Conservation (phyloP, 352 stramenopile species). For the Elongisporangium prolatum region DNA sequence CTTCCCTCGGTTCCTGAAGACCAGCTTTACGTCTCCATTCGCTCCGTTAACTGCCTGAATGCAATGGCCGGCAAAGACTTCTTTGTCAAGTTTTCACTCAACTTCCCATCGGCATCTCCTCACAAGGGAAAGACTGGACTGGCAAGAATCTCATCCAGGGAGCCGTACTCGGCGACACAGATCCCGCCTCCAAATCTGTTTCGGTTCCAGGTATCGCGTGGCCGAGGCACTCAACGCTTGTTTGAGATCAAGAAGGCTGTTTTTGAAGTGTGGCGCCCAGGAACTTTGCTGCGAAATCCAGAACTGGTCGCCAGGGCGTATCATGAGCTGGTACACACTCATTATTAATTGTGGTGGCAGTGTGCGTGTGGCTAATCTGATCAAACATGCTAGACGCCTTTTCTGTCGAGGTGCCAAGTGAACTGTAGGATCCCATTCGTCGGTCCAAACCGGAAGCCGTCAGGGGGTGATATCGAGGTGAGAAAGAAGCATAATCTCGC, state of each 20-base stretch:
- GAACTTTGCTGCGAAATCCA: constrained; percentile 55
- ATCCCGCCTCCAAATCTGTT: constrained; percentile 24
- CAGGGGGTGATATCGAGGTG: constrained; percentile 65
- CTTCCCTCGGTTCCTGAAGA: constrained; percentile 39
- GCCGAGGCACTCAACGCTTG: constrained; percentile 60
- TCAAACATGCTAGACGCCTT: constrained; percentile 37
- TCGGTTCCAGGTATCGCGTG: constrained; percentile 48
- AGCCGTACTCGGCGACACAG: constrained; percentile 21
- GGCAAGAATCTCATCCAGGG: constrained; percentile 24
- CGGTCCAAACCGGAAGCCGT: constrained; percentile 60
- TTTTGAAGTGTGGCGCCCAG: constrained; percentile 72
- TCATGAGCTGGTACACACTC: constrained; percentile 49
- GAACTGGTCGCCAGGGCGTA: constrained; percentile 63
- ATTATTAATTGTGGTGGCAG: too few species aligned
- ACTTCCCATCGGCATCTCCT: constrained; percentile 47
- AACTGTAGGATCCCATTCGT: constrained; percentile 54
- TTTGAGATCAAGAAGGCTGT: constrained; percentile 78
- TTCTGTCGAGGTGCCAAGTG: constrained; percentile 49
- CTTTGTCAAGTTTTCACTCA: constrained; percentile 73
- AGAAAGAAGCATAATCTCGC: neutral
- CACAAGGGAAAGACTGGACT: constrained; percentile 55
- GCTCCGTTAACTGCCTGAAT: constrained; percentile 35
- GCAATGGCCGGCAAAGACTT: constrained; percentile 41
- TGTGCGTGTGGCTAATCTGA: too few species aligned
- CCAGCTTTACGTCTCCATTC: constrained; percentile 44